Base-by-base conservation (phyloP, 2,329 filamentous ascomycete species). In the Bimuria novae-zelandiae region DNA sequence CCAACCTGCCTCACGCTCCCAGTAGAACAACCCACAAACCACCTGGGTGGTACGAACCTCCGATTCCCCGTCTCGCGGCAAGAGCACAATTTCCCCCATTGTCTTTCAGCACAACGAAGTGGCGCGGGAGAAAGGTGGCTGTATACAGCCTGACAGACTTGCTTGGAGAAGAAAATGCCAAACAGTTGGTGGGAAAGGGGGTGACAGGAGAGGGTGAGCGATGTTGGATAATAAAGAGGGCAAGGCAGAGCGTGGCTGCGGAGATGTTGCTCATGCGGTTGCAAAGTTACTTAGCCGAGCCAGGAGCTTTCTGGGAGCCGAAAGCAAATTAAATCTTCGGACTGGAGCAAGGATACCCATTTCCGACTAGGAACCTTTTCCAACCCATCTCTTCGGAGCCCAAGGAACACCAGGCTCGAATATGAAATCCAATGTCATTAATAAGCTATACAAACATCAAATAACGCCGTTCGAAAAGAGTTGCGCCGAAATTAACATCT, bases 91-190 rank as follows among this genome's bases (percentile, higher is more conserved):
- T 63, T 44, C 65, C 71, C 2, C 63, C 65, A 23, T 55, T 74
- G 6, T 62, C 69, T 10, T 73, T 68, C 44, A 62, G 54, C 29
- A 72, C 62, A 0, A 64, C 67, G 3, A 21, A 25, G 10, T 75
- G 69, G 66, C 49, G 64, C 37, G 70, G 68, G 7, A 56, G 44
- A 7, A 62, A 64, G 43, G 60, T 75, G 4, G 56, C 71, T 2
- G 59, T 75, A 51, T 74, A 74, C 49, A 69, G 70, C 51, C 51
- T 75, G 40, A 39, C 23, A 10, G 72, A 74, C 50, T 33, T 75
- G 47, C 52, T 75, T 7, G 71, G 71, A 1, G 61, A 64, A 33
- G 67, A 72, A 14, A 65, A 52, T 35, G 45, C 65, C 5, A 35
- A 43, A 16, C 55, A 62, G 32, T 42, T 75, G 54, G 49, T 72